Base-by-base conservation (phyloP, 352 stramenopile species). In the Phytophthora tubulina region DNA sequence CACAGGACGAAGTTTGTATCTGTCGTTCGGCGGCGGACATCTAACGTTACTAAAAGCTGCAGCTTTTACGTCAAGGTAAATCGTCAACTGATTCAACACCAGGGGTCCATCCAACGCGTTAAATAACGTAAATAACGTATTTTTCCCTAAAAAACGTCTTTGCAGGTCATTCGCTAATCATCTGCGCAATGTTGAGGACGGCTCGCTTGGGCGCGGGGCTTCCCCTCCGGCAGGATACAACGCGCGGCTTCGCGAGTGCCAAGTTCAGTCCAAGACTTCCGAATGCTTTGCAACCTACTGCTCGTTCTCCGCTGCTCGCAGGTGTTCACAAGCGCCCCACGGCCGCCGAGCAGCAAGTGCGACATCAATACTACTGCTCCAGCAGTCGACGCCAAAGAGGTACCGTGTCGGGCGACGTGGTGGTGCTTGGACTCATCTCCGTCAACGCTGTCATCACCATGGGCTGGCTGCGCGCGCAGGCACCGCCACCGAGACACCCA, bases 371-470 rank as follows among this genome's bases (percentile, higher is more conserved):
- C 31, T 79, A 75, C 53, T 55, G 68, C 39, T 53, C 72, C 41
- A 72, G 56, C 52, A 71, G 33, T 56, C 65, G 73, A 17, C 73
- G 61, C 30, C 54, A 42, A 42, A 80, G 67, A 11, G 67, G 66
- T 27, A 64, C 38, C 33, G 51, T 62, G 10, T 83, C 68, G 64
- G 72, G 59, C 51, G 82, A 93, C 8, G 50, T 63, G 3, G 69
- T 93, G 31, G 70, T 91, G 52, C 68, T 85, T 15, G 79, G 76
- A 1, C 69, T 94, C 13, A 85, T 94, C 33, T 75, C 79, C 1
- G 71, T 67, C 14, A 96, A 96, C 42, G 72, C 65, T 10, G 59
- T 82, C 2, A 80, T 94, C 38, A 90, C 73, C 11, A 81, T 89
- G 44, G 70, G 84, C 50, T 96, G 86, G 88, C 31, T 81, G 38